These are phyloP conservation scores for Primulina huaijiensis DNA, from an alignment of 257 asterid species.

Conservation along the genomic window DNA sequence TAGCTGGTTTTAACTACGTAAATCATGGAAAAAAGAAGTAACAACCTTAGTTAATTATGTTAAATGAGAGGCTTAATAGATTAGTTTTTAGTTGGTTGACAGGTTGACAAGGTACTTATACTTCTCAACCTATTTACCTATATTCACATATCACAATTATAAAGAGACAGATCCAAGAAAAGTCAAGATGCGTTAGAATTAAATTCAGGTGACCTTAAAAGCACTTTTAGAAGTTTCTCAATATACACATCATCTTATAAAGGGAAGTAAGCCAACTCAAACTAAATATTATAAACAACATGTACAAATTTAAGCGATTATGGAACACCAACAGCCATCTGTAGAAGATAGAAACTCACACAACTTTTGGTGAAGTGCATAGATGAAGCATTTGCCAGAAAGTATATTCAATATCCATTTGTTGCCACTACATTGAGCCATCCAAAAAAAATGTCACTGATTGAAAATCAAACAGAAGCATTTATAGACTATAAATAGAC, in stretches of 20 bases:
- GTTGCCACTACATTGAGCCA: slow-evolving; percentile 79
- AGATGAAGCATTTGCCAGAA: slow-evolving; percentile 99
- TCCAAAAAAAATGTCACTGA: slow-evolving; percentile 29
- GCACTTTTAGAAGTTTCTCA: slow-evolving; percentile 6
- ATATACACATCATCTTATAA: background rate
- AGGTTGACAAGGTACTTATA: slow-evolving; percentile 4
- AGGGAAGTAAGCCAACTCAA: background rate
- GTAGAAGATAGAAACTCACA: slow-evolving; percentile 60
- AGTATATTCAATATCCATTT: slow-evolving; percentile 96
- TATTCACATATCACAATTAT: slow-evolving; percentile 8
- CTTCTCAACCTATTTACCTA: background rate
- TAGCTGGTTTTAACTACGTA: background rate
- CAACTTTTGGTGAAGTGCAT: slow-evolving; percentile 97
- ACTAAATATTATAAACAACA: slow-evolving; percentile 21
- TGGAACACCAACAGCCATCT: slow-evolving; percentile 22
- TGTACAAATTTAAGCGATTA: slow-evolving; percentile 8
- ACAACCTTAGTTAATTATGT: background rate
- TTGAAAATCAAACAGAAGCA: slow-evolving; percentile 15
- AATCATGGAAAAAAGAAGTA: background rate
- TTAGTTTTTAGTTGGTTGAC: slow-evolving; percentile 13
- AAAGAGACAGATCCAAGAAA: background rate
- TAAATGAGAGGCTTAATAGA: background rate
- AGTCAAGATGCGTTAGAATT: background rate
- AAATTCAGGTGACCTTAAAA: slow-evolving; percentile 11
- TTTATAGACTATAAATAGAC: slow-evolving; percentile 6